Base-by-base conservation (phyloP, 345 rosid species). In the Erucastrum elatum region DNA sequence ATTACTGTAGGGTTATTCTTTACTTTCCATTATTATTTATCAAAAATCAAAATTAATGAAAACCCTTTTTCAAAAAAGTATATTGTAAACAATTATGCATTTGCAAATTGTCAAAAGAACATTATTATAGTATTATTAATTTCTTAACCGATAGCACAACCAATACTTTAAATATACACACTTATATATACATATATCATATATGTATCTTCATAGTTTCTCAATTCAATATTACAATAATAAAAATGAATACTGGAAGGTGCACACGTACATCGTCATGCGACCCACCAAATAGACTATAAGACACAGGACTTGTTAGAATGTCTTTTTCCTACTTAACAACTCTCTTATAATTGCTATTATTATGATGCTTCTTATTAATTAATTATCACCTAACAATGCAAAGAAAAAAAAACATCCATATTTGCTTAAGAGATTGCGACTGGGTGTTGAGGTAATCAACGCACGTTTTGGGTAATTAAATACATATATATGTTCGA, bases 321-420 rank as follows among this genome's bases (percentile, higher is more conserved):
- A 77, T 77, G 87, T 84, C 89, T 81, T 75, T 69, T 49, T 86
- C 87, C 55, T 62, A 4, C 72, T 16, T 75, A 80, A 75, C 83
- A 80, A 80, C 83, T 71, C 60, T 56, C 80, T 70, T 70, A 67
- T 74, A 29, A 51, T 68, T 62, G 16, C 51, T 49, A 44, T 62
- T 78, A 29, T 68, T 41, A 16, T 68, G 49, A 41, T 65, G 9
- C n/a, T 77, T 31, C 31, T 56, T 51, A 53, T 64, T 17, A 6
- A 66, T 41, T 33, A 21, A 72, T 66, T 26, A 66, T 64, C 64
- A 78, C 73, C 30, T 78, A 72, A 65, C 21, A 53, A 17, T 75
- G 2, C 26, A 53, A 53, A 16, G 60, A n/a, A n/a, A 53, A 27
- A 29, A 16, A 26, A 10, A 41, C 4, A 25, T 25, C 31, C 46